These are phyloP conservation scores for Lipomyces chichibuensis DNA, from an alignment of 805 yeast species.

Conservation along the genomic window DNA sequence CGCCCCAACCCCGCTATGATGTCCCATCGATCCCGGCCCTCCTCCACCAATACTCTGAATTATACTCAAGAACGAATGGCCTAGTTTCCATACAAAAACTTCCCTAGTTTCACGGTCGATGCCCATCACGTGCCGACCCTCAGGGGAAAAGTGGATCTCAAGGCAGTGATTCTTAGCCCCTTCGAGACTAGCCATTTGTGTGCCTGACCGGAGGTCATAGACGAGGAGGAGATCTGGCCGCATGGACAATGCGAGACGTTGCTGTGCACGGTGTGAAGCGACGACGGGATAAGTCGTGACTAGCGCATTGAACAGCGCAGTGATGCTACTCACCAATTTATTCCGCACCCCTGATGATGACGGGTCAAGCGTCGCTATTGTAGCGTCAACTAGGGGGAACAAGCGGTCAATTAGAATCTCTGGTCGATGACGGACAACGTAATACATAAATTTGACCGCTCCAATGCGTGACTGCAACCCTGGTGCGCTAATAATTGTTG, in stretches of 20 bases:
- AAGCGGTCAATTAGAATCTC: constrained; percentile 27
- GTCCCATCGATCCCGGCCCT: constrained; percentile 7
- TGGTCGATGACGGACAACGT: constrained; percentile 19
- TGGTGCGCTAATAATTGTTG: constrained; percentile 17
- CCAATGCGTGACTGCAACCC: constrained; percentile 29
- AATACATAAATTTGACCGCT: constrained; percentile 27
- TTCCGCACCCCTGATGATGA: constrained; percentile 26
- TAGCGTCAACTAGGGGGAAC: constrained; percentile 33
- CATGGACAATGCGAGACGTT: constrained; percentile 35
- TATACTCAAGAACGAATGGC: constrained; percentile 35
- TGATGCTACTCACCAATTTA: constrained; percentile 29
- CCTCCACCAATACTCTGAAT: constrained; percentile 35
- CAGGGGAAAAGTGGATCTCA: constrained; percentile 35
- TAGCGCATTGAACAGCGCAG: constrained; percentile 27
- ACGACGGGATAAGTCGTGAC: constrained; percentile 30
- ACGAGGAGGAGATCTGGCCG: constrained; percentile 35
- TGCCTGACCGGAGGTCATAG: constrained; percentile 37
- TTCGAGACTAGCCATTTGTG: constrained; percentile 34
- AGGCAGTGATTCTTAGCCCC: constrained; percentile 25
- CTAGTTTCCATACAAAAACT: constrained; percentile 36
- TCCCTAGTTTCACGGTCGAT: constrained; percentile 26
- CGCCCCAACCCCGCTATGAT: neutral
- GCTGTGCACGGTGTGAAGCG: constrained; percentile 38
- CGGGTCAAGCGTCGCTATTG: constrained; percentile 32
- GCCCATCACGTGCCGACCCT: constrained; percentile 36